Base-by-base conservation (phyloP, 192 early-diverging fungal genomes). In the Coemansia sp. region DNA sequence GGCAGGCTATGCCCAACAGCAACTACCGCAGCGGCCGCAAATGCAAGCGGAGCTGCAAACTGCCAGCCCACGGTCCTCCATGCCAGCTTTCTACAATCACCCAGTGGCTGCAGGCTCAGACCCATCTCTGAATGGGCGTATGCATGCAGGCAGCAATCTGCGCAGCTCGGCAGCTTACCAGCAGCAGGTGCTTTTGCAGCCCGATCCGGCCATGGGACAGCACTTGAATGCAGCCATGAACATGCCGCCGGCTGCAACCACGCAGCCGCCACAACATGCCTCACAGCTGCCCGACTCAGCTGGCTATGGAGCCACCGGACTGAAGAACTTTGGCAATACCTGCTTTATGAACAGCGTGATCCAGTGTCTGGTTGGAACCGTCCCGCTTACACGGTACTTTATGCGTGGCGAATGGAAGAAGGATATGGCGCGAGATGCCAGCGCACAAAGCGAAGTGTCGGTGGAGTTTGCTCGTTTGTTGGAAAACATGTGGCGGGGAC, bases 301-400 rank as follows among this genome's bases (percentile, higher is more conserved):
- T 14, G 40, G 71, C 17, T 83, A 84, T 40, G 88, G 87, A 11
- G 81, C 80, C 5, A 86, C 87, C 0, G 88, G 90, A 21, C 53
- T 92, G 60, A 85, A 82, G 34, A 92, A 92, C 63, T 63, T 92
- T 50, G 90, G 90, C 51, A 92, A 90, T 60, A 92, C 90, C 3
- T 92, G 90, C 53, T 92, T 83, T 59, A 90, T 90, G 90, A 92
- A 92, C 64, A 84, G 88, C 36, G 82, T 90, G 32, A 81, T 92
- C 42, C 90, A 92, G 54, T 89, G 87, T 49, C 71, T 92, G 20
- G 85, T 81, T 31, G 87, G 83, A 10, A 89, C 90, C 0, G 60
- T 76, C 5, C 86, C 87, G 6, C 75, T 92, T 17, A 79, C 84
- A 10, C 81, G 87, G 11, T 92, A 83, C 66, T 90, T 90, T 67